phyloP scores from a whole-genome alignment of 371 early-diverging fungal species.

The Ordospora pajunii region DNA sequence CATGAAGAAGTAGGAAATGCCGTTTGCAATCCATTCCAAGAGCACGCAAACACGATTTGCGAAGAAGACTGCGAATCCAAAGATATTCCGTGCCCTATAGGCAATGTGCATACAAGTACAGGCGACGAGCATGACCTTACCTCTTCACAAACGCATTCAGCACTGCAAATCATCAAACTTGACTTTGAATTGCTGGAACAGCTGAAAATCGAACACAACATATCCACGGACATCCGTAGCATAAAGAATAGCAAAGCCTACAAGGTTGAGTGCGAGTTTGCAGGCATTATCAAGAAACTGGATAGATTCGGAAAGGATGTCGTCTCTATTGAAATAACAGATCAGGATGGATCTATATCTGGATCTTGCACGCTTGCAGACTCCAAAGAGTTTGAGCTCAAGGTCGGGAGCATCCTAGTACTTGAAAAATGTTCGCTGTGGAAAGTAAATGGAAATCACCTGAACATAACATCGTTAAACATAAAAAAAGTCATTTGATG shows the following conservation, averaged over 20 bases:
- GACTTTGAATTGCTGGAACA: slow-evolving; percentile 5
- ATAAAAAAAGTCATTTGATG: not conserved
- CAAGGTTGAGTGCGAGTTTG: not conserved
- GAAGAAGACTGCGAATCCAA: not conserved
- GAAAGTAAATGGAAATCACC: slow-evolving; percentile 25
- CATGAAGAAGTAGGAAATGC: too few relatives aligned
- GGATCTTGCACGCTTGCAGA: not conserved
- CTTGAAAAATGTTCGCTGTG: slow-evolving; percentile 14
- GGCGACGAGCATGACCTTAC: not conserved
- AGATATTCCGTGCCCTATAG: too few relatives aligned
- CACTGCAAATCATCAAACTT: slow-evolving; percentile 30
- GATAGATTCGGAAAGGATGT: not conserved
- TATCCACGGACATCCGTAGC: not conserved
- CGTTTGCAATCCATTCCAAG: not conserved
- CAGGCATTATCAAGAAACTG: slow-evolving; percentile 23
- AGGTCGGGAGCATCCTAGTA: slow-evolving; percentile 9
- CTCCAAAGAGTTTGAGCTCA: slow-evolving; percentile 8
- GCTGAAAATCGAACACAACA: not conserved
- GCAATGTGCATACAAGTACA: not conserved
- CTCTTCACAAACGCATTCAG: slow-evolving; percentile 1
- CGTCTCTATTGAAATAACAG: slow-evolving; percentile 9
- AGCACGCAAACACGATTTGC: not conserved
- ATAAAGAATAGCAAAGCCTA: not conserved
- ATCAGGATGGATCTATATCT: slow-evolving; percentile 18
- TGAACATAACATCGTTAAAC: slow-evolving; percentile 21